Base-by-base conservation (phyloP, 441 rosid genomes). In the Flueggea neowawraea region DNA sequence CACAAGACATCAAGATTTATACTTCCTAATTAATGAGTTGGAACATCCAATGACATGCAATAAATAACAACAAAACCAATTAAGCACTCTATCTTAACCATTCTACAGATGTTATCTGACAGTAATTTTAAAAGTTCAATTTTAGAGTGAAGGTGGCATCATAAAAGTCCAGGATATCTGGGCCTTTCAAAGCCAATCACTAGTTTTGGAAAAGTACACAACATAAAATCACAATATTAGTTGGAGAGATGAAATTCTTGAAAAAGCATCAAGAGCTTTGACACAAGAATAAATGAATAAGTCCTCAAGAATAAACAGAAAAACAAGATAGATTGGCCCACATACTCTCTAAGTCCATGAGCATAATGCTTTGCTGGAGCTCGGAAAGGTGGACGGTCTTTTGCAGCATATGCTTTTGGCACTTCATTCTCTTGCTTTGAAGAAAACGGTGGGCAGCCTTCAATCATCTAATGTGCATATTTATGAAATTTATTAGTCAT, bases 311-410 rank as follows among this genome's bases (percentile, higher is more conserved):
- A 36, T 36, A 36, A 36, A 36, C 9, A 36, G 41, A 8, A 2
- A 36, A 36, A 8, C 1, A 55, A 65, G 44, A 22, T 50, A 68
- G n/a, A 28, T 31, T 66, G 9, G 66, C 50, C 49, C 68, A 73
- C 88, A 64, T 73, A 91, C 97, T 84, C 83, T 82, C 76, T 86
- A 54, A 95, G 90, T 52, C 97, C 96, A 78, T 89, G 94, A 9
- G 92, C 79, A 63, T 91, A 91, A 61, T 48, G 69, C 79, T 83
- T 95, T 50, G 85, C 5, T 54, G 96, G 86, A 75, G 96, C 96
- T 74, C 61, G 84, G 65, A 91, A 94, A 45, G 75, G 77, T 2
- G 97, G 96, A 43, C 96, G 84, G 52, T 60, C 68, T 68, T 66
- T 77, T 51, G 67, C 60, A 52, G 76, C 78, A 69, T 91, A 91